Evolutionary conservation across 169 alveolate genomes (phyloP).

Genomic region (Babesia ovis): DNA sequence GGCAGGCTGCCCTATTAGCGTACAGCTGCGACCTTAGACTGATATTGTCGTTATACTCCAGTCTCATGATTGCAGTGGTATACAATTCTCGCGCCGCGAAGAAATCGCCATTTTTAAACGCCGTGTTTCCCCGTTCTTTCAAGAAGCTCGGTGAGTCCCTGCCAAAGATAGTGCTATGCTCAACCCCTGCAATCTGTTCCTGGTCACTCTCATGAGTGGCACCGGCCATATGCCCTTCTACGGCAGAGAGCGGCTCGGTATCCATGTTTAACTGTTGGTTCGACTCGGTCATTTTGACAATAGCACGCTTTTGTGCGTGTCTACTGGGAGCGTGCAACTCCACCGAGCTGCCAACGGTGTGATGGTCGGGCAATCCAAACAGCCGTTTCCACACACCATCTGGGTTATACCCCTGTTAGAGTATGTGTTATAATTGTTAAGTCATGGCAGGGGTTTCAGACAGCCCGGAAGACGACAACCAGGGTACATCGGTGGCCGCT

Average conservation of each 20-base stretch:
- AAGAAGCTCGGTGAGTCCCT: constrained; percentile 43
- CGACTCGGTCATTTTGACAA: not conserved
- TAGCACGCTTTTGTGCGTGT: not conserved
- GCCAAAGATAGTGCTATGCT: constrained; percentile 35
- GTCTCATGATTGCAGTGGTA: constrained; percentile 65
- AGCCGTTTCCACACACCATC: not conserved
- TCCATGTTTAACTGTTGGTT: not conserved
- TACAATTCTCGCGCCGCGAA: constrained; percentile 67
- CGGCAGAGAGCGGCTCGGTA: no score
- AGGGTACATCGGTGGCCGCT: constrained; percentile 18
- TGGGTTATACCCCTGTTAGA: not conserved
- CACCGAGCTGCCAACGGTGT: not conserved
- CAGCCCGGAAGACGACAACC: not conserved
- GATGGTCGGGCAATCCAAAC: not conserved
- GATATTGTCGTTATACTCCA: constrained; percentile 66
- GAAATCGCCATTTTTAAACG: constrained; percentile 46
- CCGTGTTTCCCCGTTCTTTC: constrained; percentile 67
- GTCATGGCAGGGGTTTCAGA: constrained; percentile 30
- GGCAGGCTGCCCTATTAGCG: constrained; percentile 86
- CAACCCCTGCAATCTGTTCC: constrained; percentile 4
- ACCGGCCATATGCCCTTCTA: no score
- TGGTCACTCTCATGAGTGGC: not conserved
- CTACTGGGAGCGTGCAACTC: not conserved
- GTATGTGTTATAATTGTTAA: not conserved
- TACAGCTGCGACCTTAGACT: constrained; percentile 66